Base-by-base conservation (phyloP, 345 rosid genomes). In the Sisymbrium altissimum region DNA sequence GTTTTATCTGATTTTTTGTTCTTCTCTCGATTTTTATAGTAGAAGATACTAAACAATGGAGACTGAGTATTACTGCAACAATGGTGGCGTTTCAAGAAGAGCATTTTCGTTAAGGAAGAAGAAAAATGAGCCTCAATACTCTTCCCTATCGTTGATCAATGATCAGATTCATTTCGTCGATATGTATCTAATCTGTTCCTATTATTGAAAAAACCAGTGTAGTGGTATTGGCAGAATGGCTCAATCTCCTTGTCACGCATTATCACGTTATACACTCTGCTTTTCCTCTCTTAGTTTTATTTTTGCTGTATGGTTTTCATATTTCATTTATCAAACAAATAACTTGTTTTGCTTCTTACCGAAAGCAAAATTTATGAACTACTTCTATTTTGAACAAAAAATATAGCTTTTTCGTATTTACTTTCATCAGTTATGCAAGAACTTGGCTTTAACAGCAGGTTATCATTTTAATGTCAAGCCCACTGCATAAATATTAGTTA, bases 161-260 rank as follows among this genome's bases (percentile, higher is more conserved):
- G 30, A 65, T 55, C 48, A 19, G 64, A 53, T 73, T 54, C 46
- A 43, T 43, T 64, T 64, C 27, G 10, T 19, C 30, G 3, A 32
- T 38, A 49, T 71, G 53, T 52, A 21, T 65, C 36, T 13, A 9
- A 46, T 13, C 19, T 56, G 27, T 15, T 65, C 18, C n/a, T 40
- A 38, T 41, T 14, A 52, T 39, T 19, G 6, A 38, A 17, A 64
- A 23, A 8, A 5, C 0, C 23, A 17, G 52, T 74, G 72, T 74
- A 29, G 78, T 74, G 78, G 52, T 74, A 58, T 74, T 74, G 78
- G 78, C 68, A 40, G 17, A 74, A 74, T 38, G 78, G 78, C 78
- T 74, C 78, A 74, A 74, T 66, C 67, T 73, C 57, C 33, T 25
- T 57, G 64, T 64, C 56, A 33, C 48, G 54, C 48, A 64, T 64